A percentile compares a stretch with the other conserved stretches of the same genome.
These are phyloP conservation scores for Leavenworthia alabamica DNA, from an alignment of 345 rosid species.

Conservation along the genomic window DNA sequence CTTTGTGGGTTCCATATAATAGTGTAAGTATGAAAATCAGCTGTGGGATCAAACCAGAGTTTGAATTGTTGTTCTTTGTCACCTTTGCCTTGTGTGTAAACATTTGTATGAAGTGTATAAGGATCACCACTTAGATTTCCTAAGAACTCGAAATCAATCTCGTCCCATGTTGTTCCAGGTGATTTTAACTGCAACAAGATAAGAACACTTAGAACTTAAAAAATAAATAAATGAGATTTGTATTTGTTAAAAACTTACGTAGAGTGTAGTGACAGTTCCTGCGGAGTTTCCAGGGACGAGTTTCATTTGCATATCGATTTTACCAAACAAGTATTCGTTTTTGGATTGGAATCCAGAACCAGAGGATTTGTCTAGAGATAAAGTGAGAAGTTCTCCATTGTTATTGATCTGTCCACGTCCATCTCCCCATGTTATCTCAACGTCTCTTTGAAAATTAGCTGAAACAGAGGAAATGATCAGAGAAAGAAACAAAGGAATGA, in stretches of 20 bases:
- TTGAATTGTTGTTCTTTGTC: slow-evolving; percentile 59
- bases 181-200: slow-evolving; percentile 40
- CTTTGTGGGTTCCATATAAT: slow-evolving; percentile 55
- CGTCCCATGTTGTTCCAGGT: slow-evolving; percentile 63
- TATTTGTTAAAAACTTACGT: slow-evolving; percentile 26
- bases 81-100: slow-evolving; percentile 52
- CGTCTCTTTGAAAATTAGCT: slow-evolving; percentile 29
- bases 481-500: slow-evolving; percentile 15
- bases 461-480: slow-evolving; percentile 23
- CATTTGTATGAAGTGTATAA: slow-evolving; percentile 58
- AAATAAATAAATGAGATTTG: background rate
- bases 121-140: slow-evolving; percentile 65
- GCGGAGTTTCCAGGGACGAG: slow-evolving; percentile 59
- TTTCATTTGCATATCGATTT: slow-evolving; percentile 49
- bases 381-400: slow-evolving; percentile 34
- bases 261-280: slow-evolving; percentile 52
- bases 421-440: slow-evolving; percentile 34
- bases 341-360: slow-evolving; percentile 36
- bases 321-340: slow-evolving; percentile 38
- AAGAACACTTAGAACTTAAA: background rate
- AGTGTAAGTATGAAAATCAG: slow-evolving; percentile 54
- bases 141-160: slow-evolving; percentile 57
- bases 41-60: slow-evolving; percentile 59
- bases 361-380: slow-evolving; percentile 26
- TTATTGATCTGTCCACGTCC: slow-evolving; percentile 29